A percentile compares a stretch with the other conserved stretches of the same genome.
Evolutionary conservation across 768 basidiomycete genomes (phyloP).

Genomic region (Hericium erinaceus): DNA sequence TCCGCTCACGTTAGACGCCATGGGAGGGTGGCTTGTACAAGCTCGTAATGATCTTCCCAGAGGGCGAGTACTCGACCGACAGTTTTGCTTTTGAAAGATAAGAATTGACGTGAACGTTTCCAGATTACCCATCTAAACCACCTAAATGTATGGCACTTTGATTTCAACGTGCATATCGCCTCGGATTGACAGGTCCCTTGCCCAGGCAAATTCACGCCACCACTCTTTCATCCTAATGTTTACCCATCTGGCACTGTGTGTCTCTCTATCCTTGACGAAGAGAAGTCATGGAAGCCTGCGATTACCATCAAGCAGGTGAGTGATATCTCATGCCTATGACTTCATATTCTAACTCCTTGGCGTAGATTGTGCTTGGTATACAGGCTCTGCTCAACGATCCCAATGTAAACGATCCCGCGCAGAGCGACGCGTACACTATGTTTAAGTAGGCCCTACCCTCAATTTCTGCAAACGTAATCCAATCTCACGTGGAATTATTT

Average conservation of each 20-base stretch:
- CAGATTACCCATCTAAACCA: conserved; percentile 93
- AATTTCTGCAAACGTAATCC: neutral
- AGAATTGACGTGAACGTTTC: neutral
- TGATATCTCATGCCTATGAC: neutral
- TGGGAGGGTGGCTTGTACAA: conserved; percentile 98
- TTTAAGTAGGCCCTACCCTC: conserved; percentile 82
- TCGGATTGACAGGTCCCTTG: neutral
- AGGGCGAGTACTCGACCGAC: conserved; percentile 46
- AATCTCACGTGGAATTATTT: neutral
- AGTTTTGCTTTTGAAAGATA: neutral
- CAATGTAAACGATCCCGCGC: conserved; percentile 95
- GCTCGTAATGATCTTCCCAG: conserved; percentile 89
- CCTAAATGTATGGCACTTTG: conserved; percentile 62
- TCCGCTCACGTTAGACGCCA: conserved; percentile 52
- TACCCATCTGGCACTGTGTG: conserved; percentile 99
- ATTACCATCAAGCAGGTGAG: conserved; percentile 96
- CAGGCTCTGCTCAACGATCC: conserved; percentile 94
- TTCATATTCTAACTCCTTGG: neutral
- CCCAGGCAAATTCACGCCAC: conserved; percentile 91
- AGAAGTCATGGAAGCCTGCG: conserved; percentile 98
- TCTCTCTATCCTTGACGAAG: conserved; percentile 94
- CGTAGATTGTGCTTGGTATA: conserved; percentile 86
- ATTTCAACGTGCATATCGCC: conserved; percentile 10
- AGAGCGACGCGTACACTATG: conserved; percentile 97
- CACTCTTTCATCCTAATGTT: conserved; percentile 96